phyloP scores from a whole-genome alignment of 140 eudicot genomes.

The Ambrosia hybrid region DNA sequence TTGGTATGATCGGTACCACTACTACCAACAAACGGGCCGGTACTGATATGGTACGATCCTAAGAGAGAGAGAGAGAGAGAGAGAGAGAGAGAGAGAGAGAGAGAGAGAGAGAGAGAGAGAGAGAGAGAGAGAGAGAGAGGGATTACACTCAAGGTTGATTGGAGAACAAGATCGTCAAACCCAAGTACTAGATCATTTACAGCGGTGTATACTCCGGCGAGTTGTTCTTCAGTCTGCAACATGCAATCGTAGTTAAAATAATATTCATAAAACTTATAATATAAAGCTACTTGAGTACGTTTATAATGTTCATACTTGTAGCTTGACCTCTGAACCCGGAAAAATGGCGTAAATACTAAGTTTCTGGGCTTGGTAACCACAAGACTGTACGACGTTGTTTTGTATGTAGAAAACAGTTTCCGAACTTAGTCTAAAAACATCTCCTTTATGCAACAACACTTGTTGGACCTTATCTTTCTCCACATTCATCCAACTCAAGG shows the following conservation, averaged over 20 bases:
- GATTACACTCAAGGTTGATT: constrained; percentile 53
- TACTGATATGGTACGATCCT: no score
- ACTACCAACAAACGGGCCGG: no score
- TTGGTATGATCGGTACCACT: no score
- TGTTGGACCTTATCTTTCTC: constrained; percentile 28
- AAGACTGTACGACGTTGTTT: constrained; percentile 46
- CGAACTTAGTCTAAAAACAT: constrained; percentile 46
- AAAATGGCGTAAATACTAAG: constrained; percentile 66
- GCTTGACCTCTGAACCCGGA: constrained; percentile 32
- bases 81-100: not conserved
- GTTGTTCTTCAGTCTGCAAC: constrained; percentile 34
- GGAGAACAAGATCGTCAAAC: constrained; percentile 59
- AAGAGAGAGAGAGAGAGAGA: not conserved
- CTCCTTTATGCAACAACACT: constrained; percentile 45
- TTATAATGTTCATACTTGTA: constrained; percentile 36
- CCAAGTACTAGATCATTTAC: constrained; percentile 59
- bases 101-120: not conserved
- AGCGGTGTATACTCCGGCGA: constrained; percentile 43
- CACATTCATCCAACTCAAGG: constrained; percentile 39
- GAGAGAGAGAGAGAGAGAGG: not conserved
- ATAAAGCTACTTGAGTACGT: not conserved
- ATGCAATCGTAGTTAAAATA: not conserved
- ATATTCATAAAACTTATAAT: no score
- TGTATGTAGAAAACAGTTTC: constrained; percentile 63
- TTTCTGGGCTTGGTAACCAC: constrained; percentile 29